Conservation (phyloP, 1,139 yeast genomes). For the Scheffersomyces illinoinensis region DNA sequence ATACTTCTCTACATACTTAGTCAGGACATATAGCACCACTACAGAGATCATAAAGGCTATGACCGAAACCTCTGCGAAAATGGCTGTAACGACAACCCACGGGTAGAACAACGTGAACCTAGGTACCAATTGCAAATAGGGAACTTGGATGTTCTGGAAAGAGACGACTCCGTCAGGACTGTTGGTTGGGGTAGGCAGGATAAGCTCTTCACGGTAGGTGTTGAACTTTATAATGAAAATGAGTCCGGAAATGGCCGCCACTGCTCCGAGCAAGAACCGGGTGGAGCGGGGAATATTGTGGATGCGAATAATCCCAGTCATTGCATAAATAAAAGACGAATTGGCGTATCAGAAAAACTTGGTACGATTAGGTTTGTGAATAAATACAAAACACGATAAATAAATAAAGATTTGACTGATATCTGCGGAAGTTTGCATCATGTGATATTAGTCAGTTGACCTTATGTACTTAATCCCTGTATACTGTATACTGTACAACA, state of each 20-base stretch:
- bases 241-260: conserved; percentile 22
- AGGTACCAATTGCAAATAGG: conserved; percentile 74
- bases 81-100: conserved; percentile 73
- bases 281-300: conserved; percentile 25
- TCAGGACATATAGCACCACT: conserved; percentile 52
- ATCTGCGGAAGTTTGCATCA: neutral
- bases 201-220: conserved; percentile 7
- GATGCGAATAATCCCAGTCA: neutral
- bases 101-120: conserved; percentile 60
- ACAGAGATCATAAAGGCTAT: conserved; percentile 52
- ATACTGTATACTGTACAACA: too few species aligned
- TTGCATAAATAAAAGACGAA: neutral
- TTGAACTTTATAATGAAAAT: conserved; percentile 32
- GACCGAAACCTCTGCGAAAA: conserved; percentile 67
- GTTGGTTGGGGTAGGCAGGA: conserved; percentile 2
- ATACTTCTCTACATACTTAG: conserved; percentile 50
- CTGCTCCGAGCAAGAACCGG: conserved; percentile 26
- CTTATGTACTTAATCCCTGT: too few species aligned
- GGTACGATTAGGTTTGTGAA: neutral
- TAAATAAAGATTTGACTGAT: too few species aligned
- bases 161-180: neutral
- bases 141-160: conserved; percentile 49
- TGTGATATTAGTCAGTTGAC: neutral
- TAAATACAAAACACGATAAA: too few species aligned
- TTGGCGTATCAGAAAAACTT: neutral